Base-by-base conservation (phyloP, 352 stramenopile genomes). In the Globisporangium sylvaticum region DNA sequence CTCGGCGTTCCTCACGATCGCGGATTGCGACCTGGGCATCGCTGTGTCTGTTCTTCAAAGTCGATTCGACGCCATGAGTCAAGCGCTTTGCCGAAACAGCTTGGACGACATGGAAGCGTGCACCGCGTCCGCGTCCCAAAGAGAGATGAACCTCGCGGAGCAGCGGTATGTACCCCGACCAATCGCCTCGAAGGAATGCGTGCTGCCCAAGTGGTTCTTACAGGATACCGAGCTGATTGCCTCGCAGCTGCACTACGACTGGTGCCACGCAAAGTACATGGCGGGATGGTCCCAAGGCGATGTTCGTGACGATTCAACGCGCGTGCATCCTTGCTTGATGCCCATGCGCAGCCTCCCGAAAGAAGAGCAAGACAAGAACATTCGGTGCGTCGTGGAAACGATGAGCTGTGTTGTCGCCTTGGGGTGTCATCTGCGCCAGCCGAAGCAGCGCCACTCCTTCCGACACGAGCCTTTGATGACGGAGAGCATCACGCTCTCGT, bases 181-280 rank as follows among this genome's bases (percentile, higher is more conserved):
- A n/a, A 77, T 91, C 31, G 64, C 69, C 18, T 79, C 77, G 7
- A 65, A 54, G 1, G 37, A 65, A 1, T 69, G 72, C 0, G n/a
- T 48, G 4, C 56, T 89, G 31, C 81, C 78, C 22, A 50, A 46
- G 25, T 80, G 73, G 70, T 74, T 91, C 54, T 22, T 67, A 22
- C 50, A 62, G 0, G 70, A 87, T 29, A 56, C 77, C 0, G 53
- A 72, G 14, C 48, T 75, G 0, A 61, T 91, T 20, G 78, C 81
- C 0, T 65, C 78, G 1, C 83, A 91, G 69, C 72, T 91, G 15
- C 83, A 91, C 67, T 90, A 83, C 46, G 76, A 88, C 27, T 91
- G 81, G 81, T 91, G 81, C 48, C 76, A 70, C 22, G 31, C 67
- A n/a, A 90, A 88, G 62, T 71, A 73, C 24, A 31, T 89, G 4